These are phyloP conservation scores for Chaetomiaceae sp. DNA, from an alignment of 2,329 filamentous ascomycete species.

Conservation along the genomic window DNA sequence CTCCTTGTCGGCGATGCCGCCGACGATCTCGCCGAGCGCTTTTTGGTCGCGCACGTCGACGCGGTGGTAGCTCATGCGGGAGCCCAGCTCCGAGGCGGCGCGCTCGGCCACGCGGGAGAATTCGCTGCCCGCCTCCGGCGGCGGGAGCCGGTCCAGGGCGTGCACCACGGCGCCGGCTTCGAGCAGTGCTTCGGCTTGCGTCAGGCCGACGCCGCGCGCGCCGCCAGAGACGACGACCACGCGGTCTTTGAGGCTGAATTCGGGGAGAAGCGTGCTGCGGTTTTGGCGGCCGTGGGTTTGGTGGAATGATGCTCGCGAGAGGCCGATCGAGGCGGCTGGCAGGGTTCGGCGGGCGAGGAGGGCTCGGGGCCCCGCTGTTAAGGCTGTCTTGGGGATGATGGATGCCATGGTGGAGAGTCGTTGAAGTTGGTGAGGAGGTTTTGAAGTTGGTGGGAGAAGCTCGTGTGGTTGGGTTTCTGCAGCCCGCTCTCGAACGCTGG, in stretches of 20 bases:
- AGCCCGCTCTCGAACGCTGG: neutral
- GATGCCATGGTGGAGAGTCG: constrained; percentile 9
- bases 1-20: constrained; percentile 63
- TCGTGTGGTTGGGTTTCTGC: neutral
- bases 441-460: neutral
- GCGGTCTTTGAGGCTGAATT: constrained; percentile 71
- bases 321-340: neutral
- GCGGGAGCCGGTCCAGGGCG: constrained; percentile 58
- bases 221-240: constrained; percentile 74
- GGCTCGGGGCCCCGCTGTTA: constrained; percentile 1
- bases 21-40: constrained; percentile 62
- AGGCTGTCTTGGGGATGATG: constrained; percentile 1
- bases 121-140: constrained; percentile 48
- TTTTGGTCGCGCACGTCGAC: constrained; percentile 74
- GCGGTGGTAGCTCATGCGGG: constrained; percentile 67
- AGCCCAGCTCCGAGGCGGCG: constrained; percentile 60
- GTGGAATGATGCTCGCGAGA: constrained; percentile 13
- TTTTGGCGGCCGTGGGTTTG: constrained; percentile 4
- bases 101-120: constrained; percentile 63
- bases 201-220: constrained; percentile 71
- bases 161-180: constrained; percentile 75
- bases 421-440: neutral
- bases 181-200: constrained; percentile 72
- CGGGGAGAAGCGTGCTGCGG: constrained; percentile 47
- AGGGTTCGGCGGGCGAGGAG: constrained; percentile 4